A percentile compares a stretch with the other conserved stretches of the same genome.
These are phyloP conservation scores for Zygosaccharomyces pseudobailii DNA, from an alignment of 1,139 yeast species.

Conservation along the genomic window DNA sequence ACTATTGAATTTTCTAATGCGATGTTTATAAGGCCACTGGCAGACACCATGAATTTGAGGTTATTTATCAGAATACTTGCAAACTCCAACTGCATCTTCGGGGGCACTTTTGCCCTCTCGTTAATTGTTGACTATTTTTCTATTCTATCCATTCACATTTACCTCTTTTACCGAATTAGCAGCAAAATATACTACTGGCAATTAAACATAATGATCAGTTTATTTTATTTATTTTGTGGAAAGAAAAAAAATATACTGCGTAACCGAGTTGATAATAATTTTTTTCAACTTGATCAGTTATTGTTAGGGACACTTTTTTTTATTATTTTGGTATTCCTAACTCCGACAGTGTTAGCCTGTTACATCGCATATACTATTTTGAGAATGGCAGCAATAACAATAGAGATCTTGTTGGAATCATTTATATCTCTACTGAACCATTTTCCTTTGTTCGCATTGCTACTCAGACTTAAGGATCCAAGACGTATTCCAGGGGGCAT, in stretches of 20 bases:
- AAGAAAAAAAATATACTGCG: constrained; percentile 80
- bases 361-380: constrained; percentile 67
- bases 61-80: constrained; percentile 38
- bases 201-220: constrained; percentile 58
- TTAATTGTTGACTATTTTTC: constrained; percentile 60
- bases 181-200: constrained; percentile 79
- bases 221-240: constrained; percentile 85
- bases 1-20: constrained; percentile 66
- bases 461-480: constrained; percentile 76
- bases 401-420: constrained; percentile 55
- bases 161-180: constrained; percentile 71
- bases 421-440: constrained; percentile 66
- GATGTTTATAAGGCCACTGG: constrained; percentile 28
- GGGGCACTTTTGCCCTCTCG: constrained; percentile 67
- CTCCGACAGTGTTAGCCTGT: constrained; percentile 87
- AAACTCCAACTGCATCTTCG: constrained; percentile 45
- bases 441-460: constrained; percentile 77
- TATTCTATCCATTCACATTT: constrained; percentile 64
- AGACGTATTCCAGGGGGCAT: constrained; percentile 90
- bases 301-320: constrained; percentile 84
- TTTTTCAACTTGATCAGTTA: constrained; percentile 80
- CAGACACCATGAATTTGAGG: constrained; percentile 30
- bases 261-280: constrained; percentile 78
- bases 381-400: constrained; percentile 47
- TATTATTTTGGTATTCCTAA: constrained; percentile 67